Evolutionary conservation across 306 rosid species (phyloP), one percentile per base, ranked within the genome.

Genomic region (Begonia fuchsioides): DNA sequence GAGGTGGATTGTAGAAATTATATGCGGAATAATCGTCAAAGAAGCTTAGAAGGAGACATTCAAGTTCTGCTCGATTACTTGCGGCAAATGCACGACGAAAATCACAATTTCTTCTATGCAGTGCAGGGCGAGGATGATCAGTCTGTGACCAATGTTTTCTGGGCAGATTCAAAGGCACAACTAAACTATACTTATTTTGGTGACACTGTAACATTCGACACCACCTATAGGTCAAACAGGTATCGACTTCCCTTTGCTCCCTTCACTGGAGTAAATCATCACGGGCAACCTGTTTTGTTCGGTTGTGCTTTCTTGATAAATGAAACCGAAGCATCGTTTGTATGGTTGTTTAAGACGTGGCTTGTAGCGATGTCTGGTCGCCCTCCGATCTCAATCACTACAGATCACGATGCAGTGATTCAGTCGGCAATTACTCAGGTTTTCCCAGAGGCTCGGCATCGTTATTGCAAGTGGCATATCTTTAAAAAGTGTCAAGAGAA

Each of bases 391-490:
- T 90, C 97, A 39, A 84, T 90, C 46, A 90, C 97, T 18, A 90
- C 97, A 10, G 97, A 90, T 60, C 82, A 81, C 58, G 97, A 90
- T 73, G 65, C 85, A 35, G 74, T 90, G 20, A 85, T 90, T 59
- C 84, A 72, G 57, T 76, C 85, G 10, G 84, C 97, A 47, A 66
- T 90, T 44, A 55, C 66, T 49, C 81, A 84, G 62, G 95, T 90
- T 45, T 79, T 90, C 56, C 97, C 97, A 0, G 74, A 72, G 71
- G 75, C 87, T 45, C 95, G 95, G 18, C 97, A 81, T 58, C 95
- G 97, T 16, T 84, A 78, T 82, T 90, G 97, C 76, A 90, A 90
- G 66, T 90, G 97, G 97, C 97, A 90, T 68, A 81, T 90, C 68
- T 90, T 84, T 67, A 90, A 84, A 64, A 86, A 92, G 64, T 79